phyloP scores from a whole-genome alignment of 768 basidiomycete species.

The Lactarius pseudohatsudake region DNA sequence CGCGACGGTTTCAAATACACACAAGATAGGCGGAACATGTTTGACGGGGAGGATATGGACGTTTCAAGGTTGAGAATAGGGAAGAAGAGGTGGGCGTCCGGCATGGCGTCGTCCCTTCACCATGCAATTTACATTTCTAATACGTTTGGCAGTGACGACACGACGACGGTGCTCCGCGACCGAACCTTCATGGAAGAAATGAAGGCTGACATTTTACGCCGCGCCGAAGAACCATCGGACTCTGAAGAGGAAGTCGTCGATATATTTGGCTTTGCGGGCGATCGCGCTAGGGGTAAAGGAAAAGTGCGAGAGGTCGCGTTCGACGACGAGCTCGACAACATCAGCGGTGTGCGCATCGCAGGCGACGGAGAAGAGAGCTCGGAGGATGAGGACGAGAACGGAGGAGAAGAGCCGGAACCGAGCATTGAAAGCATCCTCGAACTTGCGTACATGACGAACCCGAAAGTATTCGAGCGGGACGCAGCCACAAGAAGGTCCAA shows the following conservation, averaged over 20 bases:
- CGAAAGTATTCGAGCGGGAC: conserved; percentile 76
- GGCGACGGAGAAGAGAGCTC: conserved; percentile 63
- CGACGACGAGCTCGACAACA: conserved; percentile 56
- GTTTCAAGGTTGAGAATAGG: conserved; percentile 56
- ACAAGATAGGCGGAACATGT: conserved; percentile 65
- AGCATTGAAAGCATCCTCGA: conserved; percentile 64
- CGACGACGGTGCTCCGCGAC: conserved; percentile 50
- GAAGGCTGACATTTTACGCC: conserved; percentile 80
- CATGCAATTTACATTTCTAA: conserved; percentile 5
- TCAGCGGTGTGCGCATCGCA: conserved; percentile 46
- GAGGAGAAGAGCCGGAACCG: conserved; percentile 32
- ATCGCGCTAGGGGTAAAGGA: conserved; percentile 23
- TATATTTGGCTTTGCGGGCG: conserved; percentile 33
- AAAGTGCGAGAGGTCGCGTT: conserved; percentile 40
- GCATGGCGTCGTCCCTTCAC: background rate
- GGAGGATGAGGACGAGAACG: conserved; percentile 38
- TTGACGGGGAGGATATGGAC: conserved; percentile 73
- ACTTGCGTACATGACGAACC: conserved; percentile 71
- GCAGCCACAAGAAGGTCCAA: conserved; percentile 68
- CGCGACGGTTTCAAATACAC: conserved; percentile 34
- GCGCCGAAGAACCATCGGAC: conserved; percentile 64
- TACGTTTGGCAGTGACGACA: conserved; percentile 43
- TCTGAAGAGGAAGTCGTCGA: conserved; percentile 53
- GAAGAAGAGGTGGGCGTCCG: conserved; percentile 54
- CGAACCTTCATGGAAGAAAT: conserved; percentile 64